These are phyloP conservation scores for Glycine soja DNA, from an alignment of 306 rosid genomes.

Conservation along the genomic window DNA sequence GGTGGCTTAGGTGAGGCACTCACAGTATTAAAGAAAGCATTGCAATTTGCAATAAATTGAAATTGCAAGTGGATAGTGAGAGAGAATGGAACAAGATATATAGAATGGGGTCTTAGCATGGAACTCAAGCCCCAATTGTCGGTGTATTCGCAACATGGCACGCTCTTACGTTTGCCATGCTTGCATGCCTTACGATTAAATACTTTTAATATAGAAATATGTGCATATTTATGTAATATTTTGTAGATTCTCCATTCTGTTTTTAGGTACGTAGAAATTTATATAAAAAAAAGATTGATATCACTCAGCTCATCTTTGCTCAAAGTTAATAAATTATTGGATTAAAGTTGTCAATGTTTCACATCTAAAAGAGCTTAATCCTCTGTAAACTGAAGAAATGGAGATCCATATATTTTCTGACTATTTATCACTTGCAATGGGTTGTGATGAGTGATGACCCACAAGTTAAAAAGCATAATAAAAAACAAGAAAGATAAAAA, in stretches of 20 bases:
- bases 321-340: too few relatives aligned
- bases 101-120: neutral
- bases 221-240: neutral
- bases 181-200: too few relatives aligned
- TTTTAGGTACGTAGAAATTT: neutral
- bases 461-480: too few relatives aligned
- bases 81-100: neutral
- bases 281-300: too few relatives aligned
- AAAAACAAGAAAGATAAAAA: neutral
- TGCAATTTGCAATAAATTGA: too few relatives aligned
- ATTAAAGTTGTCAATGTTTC: neutral
- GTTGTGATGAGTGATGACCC: neutral
- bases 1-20: neutral
- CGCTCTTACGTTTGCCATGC: neutral
- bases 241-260: neutral
- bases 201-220: too few relatives aligned
- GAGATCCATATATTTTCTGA: too few relatives aligned
- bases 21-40: conserved; percentile 1
- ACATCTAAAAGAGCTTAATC: too few relatives aligned
- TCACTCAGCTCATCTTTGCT: too few relatives aligned
- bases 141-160: conserved; percentile 17
- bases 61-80: neutral
- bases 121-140: conserved; percentile 10
- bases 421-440: neutral
- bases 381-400: too few relatives aligned